phyloP scores from a whole-genome alignment of 805 yeast genomes.

The Zygotorulaspora sp. region DNA sequence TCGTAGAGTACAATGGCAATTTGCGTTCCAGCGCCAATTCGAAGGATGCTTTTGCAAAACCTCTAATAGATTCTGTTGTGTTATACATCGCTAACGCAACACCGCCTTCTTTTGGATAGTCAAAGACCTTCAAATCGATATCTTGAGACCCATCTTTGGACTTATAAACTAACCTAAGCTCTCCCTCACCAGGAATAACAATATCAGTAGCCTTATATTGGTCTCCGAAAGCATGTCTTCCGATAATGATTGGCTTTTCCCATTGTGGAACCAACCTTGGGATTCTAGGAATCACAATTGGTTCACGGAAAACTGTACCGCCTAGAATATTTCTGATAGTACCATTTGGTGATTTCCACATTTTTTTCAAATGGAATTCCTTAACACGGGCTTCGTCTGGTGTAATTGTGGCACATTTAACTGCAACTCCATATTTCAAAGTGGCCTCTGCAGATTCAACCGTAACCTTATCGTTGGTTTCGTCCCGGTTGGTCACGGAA shows the following conservation, averaged over 20 bases:
- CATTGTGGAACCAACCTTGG: conserved; percentile 88
- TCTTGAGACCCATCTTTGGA: conserved; percentile 43
- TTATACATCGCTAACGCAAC: conserved; percentile 93
- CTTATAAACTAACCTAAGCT: conserved; percentile 68
- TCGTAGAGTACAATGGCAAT: conserved; percentile 78
- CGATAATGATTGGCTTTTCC: conserved; percentile 94
- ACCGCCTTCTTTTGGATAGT: conserved; percentile 55
- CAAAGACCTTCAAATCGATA: conserved; percentile 39
- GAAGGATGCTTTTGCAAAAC: conserved; percentile 92
- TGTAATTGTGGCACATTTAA: conserved; percentile 98
- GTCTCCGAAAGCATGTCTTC: conserved; percentile 97
- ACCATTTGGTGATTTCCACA: conserved; percentile 98
- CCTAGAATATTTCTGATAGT: conserved; percentile 93
- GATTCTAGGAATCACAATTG: conserved; percentile 82
- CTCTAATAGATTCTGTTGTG: conserved; percentile 84
- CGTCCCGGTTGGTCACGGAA: conserved; percentile 80
- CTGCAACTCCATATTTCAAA: conserved; percentile 83
- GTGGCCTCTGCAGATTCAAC: conserved; percentile 87
- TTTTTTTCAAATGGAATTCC: conserved; percentile 85
- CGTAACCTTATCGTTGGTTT: conserved; percentile 85
- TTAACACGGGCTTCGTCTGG: conserved; percentile 94
- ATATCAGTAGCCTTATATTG: conserved; percentile 92
- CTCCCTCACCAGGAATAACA: conserved; percentile 75
- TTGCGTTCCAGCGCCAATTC: conserved; percentile 76
- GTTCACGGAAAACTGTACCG: conserved; percentile 96